phyloP scores from a whole-genome alignment of 495 filamentous ascomycete genomes.

The Hypoxylon cercidicola region DNA sequence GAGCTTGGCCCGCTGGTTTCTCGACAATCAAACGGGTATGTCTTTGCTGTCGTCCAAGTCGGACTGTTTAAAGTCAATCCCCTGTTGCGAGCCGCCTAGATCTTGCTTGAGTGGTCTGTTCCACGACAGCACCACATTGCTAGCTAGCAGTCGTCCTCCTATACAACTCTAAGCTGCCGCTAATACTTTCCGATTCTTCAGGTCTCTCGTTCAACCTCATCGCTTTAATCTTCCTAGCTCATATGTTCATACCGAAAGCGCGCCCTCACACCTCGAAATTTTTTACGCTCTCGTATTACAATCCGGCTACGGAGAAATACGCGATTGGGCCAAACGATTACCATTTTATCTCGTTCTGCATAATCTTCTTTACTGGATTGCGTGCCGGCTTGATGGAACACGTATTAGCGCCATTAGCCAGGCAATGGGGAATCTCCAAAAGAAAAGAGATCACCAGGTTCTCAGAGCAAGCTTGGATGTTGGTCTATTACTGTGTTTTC shows the following conservation, averaged over 20 bases:
- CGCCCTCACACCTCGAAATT: slow-evolving; percentile 83
- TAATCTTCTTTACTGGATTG: slow-evolving; percentile 85
- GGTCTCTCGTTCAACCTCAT: slow-evolving; percentile 83
- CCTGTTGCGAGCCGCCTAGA: slow-evolving; percentile 11
- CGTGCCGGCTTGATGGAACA: slow-evolving; percentile 90
- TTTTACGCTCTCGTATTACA: slow-evolving; percentile 85
- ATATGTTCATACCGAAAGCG: slow-evolving; percentile 81
- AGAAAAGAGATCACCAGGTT: slow-evolving; percentile 81
- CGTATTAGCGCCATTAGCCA: slow-evolving; percentile 79
- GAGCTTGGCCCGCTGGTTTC: slow-evolving; percentile 58
- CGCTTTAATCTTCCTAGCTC: slow-evolving; percentile 77
- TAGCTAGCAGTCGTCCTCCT: not conserved
- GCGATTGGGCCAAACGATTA: slow-evolving; percentile 81
- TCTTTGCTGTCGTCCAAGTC: slow-evolving; percentile 10
- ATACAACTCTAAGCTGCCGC: slow-evolving; percentile 13
- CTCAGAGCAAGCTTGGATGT: slow-evolving; percentile 92
- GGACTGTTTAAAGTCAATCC: not conserved
- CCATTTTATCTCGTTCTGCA: slow-evolving; percentile 80
- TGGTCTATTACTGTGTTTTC: slow-evolving; percentile 80
- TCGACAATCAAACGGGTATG: slow-evolving; percentile 65
- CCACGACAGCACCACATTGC: slow-evolving; percentile 22
- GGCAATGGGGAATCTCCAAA: slow-evolving; percentile 71
- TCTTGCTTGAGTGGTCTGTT: slow-evolving; percentile 22
- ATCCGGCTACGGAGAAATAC: slow-evolving; percentile 72
- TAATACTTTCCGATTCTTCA: slow-evolving; percentile 48